These are phyloP conservation scores for Eucalyptus tenuipes DNA, from an alignment of 345 rosid genomes.

Conservation along the genomic window DNA sequence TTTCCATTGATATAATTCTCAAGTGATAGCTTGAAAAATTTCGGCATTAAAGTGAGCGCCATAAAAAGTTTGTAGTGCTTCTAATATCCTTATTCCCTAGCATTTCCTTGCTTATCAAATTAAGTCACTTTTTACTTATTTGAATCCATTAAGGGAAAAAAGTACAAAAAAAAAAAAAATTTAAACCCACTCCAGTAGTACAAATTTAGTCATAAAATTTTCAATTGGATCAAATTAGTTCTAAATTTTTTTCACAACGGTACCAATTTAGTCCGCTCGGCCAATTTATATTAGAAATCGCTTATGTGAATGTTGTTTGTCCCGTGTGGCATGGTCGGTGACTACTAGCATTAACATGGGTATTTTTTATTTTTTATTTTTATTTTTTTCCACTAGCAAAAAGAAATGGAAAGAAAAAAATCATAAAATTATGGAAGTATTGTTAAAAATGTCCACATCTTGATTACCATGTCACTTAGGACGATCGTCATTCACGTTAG, in stretches of 20 bases:
- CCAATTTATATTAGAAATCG: too few species aligned
- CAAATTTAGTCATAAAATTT: too few species aligned
- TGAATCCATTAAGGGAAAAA: background rate
- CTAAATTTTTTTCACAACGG: fast-evolving
- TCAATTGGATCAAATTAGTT: fast-evolving
- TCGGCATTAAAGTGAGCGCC: background rate
- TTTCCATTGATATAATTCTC: background rate
- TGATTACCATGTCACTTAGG: fast-evolving
- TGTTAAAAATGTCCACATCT: too few species aligned
- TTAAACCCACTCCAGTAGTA: too few species aligned
- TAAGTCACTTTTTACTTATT: background rate
- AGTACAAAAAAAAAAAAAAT: background rate
- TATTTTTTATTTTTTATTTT: too few species aligned
- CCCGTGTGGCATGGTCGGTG: too few species aligned
- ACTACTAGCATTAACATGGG: too few species aligned
- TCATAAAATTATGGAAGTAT: too few species aligned
- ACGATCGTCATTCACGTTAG: fast-evolving
- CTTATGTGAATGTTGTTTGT: background rate
- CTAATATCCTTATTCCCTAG: too few species aligned
- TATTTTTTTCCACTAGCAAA: background rate
- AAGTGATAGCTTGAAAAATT: background rate
- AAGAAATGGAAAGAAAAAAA: too few species aligned
- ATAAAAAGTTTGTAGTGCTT: background rate
- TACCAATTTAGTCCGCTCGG: fast-evolving
- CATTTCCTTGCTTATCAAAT: background rate